A percentile compares a stretch with the other conserved stretches of the same genome.
phyloP scores from a whole-genome alignment of 164 flowering plant species.

The Nymphaea colorata region DNA sequence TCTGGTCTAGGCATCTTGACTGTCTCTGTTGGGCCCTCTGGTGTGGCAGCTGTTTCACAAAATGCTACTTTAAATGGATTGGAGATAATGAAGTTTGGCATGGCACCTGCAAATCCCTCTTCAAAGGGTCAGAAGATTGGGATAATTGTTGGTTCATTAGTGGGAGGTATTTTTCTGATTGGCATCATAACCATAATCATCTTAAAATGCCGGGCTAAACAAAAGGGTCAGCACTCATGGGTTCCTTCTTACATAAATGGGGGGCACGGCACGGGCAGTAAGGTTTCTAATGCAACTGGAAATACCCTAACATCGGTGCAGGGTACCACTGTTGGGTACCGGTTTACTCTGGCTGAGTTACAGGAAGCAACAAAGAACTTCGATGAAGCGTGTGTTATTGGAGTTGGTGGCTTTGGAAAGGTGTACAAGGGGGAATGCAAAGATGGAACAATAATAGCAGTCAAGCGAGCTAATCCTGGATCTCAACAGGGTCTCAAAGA shows the following conservation, averaged over 20 bases:
- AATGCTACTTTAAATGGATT: constrained; percentile 64
- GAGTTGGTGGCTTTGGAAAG: constrained; percentile 93
- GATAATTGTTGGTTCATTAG: constrained; percentile 25
- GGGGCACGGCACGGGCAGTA: constrained; percentile 13
- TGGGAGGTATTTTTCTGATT: constrained; percentile 19
- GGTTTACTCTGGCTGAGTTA: constrained; percentile 41
- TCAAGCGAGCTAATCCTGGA: constrained; percentile 51
- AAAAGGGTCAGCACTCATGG: constrained; percentile 7
- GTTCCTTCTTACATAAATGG: constrained; percentile 11
- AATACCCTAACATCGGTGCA: constrained; percentile 10
- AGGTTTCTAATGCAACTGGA: constrained; percentile 10
- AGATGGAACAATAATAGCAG: constrained; percentile 61
- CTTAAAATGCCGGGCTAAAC: constrained; percentile 18
- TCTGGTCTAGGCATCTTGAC: constrained; percentile 1
- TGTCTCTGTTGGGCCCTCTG: constrained; percentile 53
- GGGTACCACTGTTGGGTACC: constrained; percentile 25
- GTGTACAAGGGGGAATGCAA: constrained; percentile 62
- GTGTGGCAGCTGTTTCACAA: constrained; percentile 7
- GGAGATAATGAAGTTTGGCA: constrained; percentile 72
- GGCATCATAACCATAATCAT: constrained; percentile 19
- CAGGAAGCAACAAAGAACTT: constrained; percentile 71
- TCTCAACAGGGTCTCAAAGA: constrained; percentile 58
- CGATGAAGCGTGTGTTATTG: constrained; percentile 48
- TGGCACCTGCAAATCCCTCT: constrained; percentile 20
- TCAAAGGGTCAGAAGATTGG: constrained; percentile 25